Evolutionary conservation across 2,329 filamentous ascomycete genomes (phyloP), one percentile per base, ranked within the genome.

Genomic region (Diaporthe sp.): DNA sequence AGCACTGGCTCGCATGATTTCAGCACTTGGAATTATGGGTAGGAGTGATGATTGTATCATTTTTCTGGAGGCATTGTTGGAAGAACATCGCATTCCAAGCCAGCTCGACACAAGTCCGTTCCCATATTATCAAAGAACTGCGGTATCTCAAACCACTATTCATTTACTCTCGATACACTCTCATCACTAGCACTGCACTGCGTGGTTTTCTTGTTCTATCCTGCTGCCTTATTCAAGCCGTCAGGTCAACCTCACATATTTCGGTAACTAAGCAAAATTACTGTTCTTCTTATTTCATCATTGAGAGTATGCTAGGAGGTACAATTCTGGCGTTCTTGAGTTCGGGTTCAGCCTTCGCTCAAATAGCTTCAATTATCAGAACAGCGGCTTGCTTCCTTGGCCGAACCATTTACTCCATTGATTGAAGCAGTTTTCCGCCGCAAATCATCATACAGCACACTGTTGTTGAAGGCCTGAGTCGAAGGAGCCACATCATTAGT

Each of bases 401-500:
- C 5, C 55, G 55, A 34, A 22, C 17, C 34, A 60, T 2, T 8
- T 3, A 22, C 6, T 10, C 55, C 55, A 20, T 60, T 60, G 1
- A 31, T 60, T 10, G 55, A 60, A 22, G 20, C 31, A n/a, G 2
- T 22, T 15, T 9, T 4, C 55, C 9, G 55, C 31, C 37, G 55
- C 34, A 60, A 13, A 60, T 60, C 31, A 37, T 60, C 55, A 10
- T 60, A 60, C 57, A 82, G 53, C 31, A 85, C 83, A 63, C 83
- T 86, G 67, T 80, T 79, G 47, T 84, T 85, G 12, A 75, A 77
- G 0, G 81, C 82, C 73, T 85, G 83, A 0, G 77, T 83, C 3
- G 85, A 85, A 4, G 85, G 83, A 0, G 87, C 85, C 3, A 90
- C 87, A 78, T 90, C 88, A 7, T 90, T 73, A 0, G 85, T 86